A percentile compares a stretch with the other conserved stretches of the same genome.
phyloP scores from a whole-genome alignment of 805 yeast genomes.

The Torulaspora indica region DNA sequence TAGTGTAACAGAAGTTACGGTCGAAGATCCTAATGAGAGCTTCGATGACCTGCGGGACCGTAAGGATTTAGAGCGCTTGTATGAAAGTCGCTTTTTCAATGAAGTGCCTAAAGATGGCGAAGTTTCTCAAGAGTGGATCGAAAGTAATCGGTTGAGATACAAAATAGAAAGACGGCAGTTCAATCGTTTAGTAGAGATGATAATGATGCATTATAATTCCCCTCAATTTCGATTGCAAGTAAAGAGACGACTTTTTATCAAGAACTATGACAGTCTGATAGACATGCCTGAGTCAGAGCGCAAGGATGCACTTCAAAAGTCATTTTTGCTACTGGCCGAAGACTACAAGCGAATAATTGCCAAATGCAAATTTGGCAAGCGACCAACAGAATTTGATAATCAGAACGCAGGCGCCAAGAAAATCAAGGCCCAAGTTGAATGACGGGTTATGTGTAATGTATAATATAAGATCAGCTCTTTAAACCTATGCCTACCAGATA shows the following conservation, averaged over 20 bases:
- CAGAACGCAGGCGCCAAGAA: not conserved
- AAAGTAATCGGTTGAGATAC: slow-evolving; percentile 35
- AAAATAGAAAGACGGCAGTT: slow-evolving; percentile 79
- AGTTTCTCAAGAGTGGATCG: slow-evolving; percentile 39
- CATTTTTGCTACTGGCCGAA: slow-evolving; percentile 61
- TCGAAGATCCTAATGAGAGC: slow-evolving; percentile 90
- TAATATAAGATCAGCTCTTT: too few species aligned
- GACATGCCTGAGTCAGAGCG: slow-evolving; percentile 61
- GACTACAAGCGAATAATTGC: slow-evolving; percentile 58
- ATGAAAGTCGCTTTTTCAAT: slow-evolving; percentile 33
- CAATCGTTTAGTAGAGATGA: slow-evolving; percentile 72
- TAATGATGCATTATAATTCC: slow-evolving; percentile 42
- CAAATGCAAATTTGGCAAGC: slow-evolving; percentile 10
- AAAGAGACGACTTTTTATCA: slow-evolving; percentile 68
- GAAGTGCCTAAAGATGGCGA: slow-evolving; percentile 28
- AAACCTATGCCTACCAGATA: slow-evolving; percentile 60
- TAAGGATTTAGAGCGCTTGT: slow-evolving; percentile 58
- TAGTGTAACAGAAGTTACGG: slow-evolving; percentile 64
- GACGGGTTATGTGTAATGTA: not conserved
- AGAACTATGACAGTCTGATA: slow-evolving; percentile 72
- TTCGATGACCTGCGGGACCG: slow-evolving; percentile 90
- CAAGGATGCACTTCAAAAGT: slow-evolving; percentile 67
- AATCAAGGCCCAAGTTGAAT: not conserved
- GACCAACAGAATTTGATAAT: not conserved
- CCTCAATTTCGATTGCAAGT: slow-evolving; percentile 49